Evolutionary conservation across 2,329 filamentous ascomycete species (phyloP), one percentile per base, ranked within the genome.

Genomic region (Venturiaceae sp.): DNA sequence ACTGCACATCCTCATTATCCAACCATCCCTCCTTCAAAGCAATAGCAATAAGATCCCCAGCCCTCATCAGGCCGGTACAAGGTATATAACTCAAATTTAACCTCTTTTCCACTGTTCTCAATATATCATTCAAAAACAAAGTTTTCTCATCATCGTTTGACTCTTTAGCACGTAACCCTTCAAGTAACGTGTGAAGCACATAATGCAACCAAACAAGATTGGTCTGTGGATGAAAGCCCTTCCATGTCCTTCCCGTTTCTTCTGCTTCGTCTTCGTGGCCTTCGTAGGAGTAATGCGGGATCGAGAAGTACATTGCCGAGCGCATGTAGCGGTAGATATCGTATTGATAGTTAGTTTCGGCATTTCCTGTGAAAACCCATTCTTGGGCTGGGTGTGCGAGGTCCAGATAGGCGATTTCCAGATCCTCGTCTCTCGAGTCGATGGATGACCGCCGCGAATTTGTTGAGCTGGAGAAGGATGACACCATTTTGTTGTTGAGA

Each of bases 121-220:
- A 26, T 8, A 34, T 19, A 28, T n/a, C 5, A 9, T 39, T 32
- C 14, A 60, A 19, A 19, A 41, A 26, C 28, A 8, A 32, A n/a
- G 58, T 53, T 23, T 36, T 57, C 54, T 16, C 33, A 23, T 50
- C 53, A 1, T 30, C 23, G 23, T 44, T 26, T 21, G 32, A 21
- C 34, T 32, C 30, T 32, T 28, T 36, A n/a, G n/a, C 33, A 21
- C 26, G 52, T n/a, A 77, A 60, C 56, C 75, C 69, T 47, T 69
- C 65, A 26, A 85, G 68, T 0, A 87, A 72, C 62, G 79, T 80
- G 60, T 78, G 75, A 13, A 86, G 74, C 4, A 87, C 69, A 65
- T 84, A 84, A 54, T 83, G 78, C 23, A 84, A 69, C 84, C 84
- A 87, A 14, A 85, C 73, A 14, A 85, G 72, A 63, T 86, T 87